Percentiles rank a stretch among this genome's conserved stretches.
Evolutionary conservation across 2,329 filamentous ascomycete genomes (phyloP).

Genomic region (Lecanicillium sp.): DNA sequence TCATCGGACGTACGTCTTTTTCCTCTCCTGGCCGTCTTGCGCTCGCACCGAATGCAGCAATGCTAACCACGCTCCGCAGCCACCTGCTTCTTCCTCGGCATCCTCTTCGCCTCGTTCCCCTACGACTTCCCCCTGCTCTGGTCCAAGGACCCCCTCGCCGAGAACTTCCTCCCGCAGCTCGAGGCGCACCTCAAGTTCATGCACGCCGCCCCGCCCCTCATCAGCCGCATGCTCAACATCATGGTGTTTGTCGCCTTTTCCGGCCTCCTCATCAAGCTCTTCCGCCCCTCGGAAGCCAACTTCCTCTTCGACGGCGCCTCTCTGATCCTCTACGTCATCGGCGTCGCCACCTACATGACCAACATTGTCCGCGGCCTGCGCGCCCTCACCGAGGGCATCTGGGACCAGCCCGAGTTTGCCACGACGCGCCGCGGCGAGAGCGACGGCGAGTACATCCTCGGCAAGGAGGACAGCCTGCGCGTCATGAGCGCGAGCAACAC

Average conservation of each 20-base stretch:
- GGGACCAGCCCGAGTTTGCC: slow-evolving; percentile 37
- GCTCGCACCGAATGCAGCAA: neutral
- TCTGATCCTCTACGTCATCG: slow-evolving; percentile 76
- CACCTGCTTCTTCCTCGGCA: slow-evolving; percentile 95
- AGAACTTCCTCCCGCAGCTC: slow-evolving; percentile 72
- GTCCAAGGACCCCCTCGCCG: slow-evolving; percentile 58
- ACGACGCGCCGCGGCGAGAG: slow-evolving; percentile 33
- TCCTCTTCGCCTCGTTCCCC: slow-evolving; percentile 92
- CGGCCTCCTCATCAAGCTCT: slow-evolving; percentile 90
- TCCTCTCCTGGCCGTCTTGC: neutral
- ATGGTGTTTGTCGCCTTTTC: slow-evolving; percentile 80
- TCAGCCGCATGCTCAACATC: slow-evolving; percentile 90
- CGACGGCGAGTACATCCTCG: slow-evolving; percentile 62
- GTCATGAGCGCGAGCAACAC: slow-evolving; percentile 94
- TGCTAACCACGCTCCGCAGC: slow-evolving; percentile 39
- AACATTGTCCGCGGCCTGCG: slow-evolving; percentile 95
- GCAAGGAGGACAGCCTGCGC: slow-evolving; percentile 81
- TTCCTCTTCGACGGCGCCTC: slow-evolving; percentile 88
- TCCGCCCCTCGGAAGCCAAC: slow-evolving; percentile 88
- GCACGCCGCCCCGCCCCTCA: slow-evolving; percentile 84
- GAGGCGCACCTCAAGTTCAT: slow-evolving; percentile 88
- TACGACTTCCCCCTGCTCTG: slow-evolving; percentile 92
- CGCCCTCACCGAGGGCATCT: slow-evolving; percentile 69
- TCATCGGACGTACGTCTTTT: slow-evolving; percentile 75
- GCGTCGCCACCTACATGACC: slow-evolving; percentile 85